These are phyloP conservation scores for Mycena filopes DNA, from an alignment of 768 basidiomycete species.

Conservation along the genomic window DNA sequence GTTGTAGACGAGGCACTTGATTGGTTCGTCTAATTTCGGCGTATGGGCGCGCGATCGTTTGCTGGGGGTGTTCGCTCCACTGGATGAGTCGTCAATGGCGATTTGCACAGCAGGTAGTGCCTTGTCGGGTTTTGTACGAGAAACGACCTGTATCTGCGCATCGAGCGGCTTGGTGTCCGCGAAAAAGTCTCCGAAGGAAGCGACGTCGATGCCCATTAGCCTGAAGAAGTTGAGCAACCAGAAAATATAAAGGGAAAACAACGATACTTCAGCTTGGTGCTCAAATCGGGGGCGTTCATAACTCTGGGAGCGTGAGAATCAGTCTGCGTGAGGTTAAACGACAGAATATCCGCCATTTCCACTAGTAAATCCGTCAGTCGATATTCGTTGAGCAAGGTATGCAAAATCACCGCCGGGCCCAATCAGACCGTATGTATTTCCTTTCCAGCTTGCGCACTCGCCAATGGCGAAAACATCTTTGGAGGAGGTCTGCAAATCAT, in stretches of 20 bases:
- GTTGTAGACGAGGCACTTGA: conserved; percentile 72
- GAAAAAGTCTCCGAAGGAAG: conserved; percentile 80
- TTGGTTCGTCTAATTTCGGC: conserved; percentile 44
- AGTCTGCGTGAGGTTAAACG: conserved; percentile 76
- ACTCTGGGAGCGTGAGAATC: conserved; percentile 43
- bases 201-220: conserved; percentile 71
- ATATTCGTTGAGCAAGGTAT: not conserved
- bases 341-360: conserved; percentile 80
- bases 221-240: conserved; percentile 26
- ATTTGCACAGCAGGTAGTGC: conserved; percentile 38
- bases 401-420: conserved; percentile 65
- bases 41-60: conserved; percentile 17
- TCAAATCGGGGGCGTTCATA: conserved; percentile 72
- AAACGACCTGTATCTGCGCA: conserved; percentile 34
- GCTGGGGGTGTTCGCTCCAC: not conserved
- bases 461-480: conserved; percentile 77
- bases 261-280: conserved; percentile 70
- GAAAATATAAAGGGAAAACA: not conserved
- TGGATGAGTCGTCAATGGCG: conserved; percentile 19
- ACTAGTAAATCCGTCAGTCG: conserved; percentile 40
- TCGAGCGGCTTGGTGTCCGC: conserved; percentile 57
- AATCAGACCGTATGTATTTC: conserved; percentile 78
- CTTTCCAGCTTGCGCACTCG: conserved; percentile 78
- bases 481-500: conserved; percentile 65
- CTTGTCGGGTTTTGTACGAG: conserved; percentile 21